Conservation (phyloP, 2,329 filamentous ascomycete genomes). For the Bipolaris cookei region DNA sequence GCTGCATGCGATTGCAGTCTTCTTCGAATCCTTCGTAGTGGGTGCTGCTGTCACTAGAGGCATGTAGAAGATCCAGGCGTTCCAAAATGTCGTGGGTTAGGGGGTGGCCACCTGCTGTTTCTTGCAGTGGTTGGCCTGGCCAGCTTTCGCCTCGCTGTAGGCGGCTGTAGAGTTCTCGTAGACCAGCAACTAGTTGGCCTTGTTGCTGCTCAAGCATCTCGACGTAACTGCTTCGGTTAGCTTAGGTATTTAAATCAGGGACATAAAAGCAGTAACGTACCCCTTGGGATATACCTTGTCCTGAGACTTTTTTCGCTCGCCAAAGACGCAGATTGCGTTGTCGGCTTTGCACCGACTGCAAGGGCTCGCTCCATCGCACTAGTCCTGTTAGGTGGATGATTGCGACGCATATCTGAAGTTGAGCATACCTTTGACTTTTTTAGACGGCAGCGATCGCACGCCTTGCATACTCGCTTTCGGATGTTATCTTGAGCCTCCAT, state of each 20-base stretch:
- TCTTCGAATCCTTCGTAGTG: conserved; percentile 65
- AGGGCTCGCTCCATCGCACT: conserved; percentile 67
- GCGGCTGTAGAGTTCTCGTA: conserved; percentile 66
- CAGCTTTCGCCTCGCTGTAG: conserved; percentile 60
- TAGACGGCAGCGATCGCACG: conserved; percentile 68
- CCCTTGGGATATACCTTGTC: conserved; percentile 74
- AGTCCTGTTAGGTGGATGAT: conserved; percentile 16
- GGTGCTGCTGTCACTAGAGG: conserved; percentile 53
- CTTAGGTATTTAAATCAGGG: too few relatives aligned
- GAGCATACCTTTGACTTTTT: conserved; percentile 68
- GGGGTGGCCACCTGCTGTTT: conserved; percentile 61
- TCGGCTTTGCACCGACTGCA: conserved; percentile 68
- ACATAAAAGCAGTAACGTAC: conserved; percentile 43
- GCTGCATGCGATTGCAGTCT: conserved; percentile 61
- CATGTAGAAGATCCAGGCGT: conserved; percentile 63
- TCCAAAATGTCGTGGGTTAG: conserved; percentile 69
- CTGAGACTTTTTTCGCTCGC: conserved; percentile 69
- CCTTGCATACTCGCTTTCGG: conserved; percentile 69
- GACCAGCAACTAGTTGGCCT: conserved; percentile 64
- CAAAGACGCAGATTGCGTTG: conserved; percentile 70
- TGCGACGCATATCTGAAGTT: background rate
- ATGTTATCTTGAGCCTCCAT: conserved; percentile 56
- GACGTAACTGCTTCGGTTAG: conserved; percentile 58
- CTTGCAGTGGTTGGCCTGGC: conserved; percentile 61
- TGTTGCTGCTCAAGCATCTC: conserved; percentile 73